Percentiles rank a stretch among this genome's conserved stretches.
phyloP scores from a whole-genome alignment of 108 stramenopile genomes.

The Nitzschia putrida region DNA sequence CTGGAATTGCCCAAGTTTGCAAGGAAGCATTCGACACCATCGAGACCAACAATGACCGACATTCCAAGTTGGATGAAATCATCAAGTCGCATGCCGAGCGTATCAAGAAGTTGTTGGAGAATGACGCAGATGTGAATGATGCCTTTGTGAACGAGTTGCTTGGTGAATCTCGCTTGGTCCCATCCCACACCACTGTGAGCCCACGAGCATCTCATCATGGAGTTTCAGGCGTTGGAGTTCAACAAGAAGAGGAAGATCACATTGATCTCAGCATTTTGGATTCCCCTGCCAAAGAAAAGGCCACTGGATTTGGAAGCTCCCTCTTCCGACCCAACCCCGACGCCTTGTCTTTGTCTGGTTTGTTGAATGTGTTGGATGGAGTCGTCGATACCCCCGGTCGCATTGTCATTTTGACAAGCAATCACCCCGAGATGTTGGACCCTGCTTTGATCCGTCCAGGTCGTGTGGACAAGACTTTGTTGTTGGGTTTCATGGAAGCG shows the following conservation, averaged over 20 bases:
- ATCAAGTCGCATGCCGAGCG: constrained; percentile 34
- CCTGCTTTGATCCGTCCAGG: constrained; percentile 84
- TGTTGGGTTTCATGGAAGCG: constrained; percentile 57
- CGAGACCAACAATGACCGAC: constrained; percentile 8
- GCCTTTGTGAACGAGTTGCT: constrained; percentile 44
- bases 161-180: constrained; percentile 9
- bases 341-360: constrained; percentile 52
- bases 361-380: constrained; percentile 84
- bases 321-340: constrained; percentile 39
- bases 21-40: constrained; percentile 35
- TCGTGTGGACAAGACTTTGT: constrained; percentile 63
- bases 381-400: constrained; percentile 80
- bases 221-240: neutral
- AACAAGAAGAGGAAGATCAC: neutral
- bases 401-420: constrained; percentile 83
- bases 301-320: constrained; percentile 17
- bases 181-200: neutral
- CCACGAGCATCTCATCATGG: neutral
- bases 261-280: neutral
- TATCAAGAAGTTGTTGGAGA: constrained; percentile 34
- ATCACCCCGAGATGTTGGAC: constrained; percentile 80
- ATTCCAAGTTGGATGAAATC: constrained; percentile 35
- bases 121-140: constrained; percentile 40
- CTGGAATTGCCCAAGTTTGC: constrained; percentile 22
- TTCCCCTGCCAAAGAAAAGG: constrained; percentile 6